Percentiles rank a stretch among this genome's conserved stretches.
Conservation (phyloP, 2,329 filamentous ascomycete genomes). For the Teratosphaeria pseudoeucalypti region DNA sequence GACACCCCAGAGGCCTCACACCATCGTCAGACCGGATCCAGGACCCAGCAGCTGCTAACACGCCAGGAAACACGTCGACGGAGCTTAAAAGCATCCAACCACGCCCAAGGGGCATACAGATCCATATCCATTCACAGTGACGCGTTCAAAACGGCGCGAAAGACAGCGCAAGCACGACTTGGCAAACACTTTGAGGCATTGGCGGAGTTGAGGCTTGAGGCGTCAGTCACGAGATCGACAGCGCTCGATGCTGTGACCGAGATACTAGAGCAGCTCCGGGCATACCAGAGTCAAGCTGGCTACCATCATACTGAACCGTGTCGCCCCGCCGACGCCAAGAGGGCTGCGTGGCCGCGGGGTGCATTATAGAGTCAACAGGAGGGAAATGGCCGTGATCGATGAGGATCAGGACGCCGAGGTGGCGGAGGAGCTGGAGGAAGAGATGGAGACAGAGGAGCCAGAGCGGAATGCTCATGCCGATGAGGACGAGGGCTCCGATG, state of each 20-base stretch:
- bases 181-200: not conserved
- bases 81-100: not conserved
- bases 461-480: slow-evolving; percentile 18
- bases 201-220: not conserved
- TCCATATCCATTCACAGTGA: not conserved
- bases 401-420: slow-evolving; percentile 18
- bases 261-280: not conserved
- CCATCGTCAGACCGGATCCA: not conserved
- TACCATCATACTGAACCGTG: slow-evolving; percentile 22
- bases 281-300: slow-evolving; percentile 19
- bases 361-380: slow-evolving; percentile 16
- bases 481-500: slow-evolving; percentile 27
- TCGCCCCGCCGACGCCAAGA: slow-evolving; percentile 20
- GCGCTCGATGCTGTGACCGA: not conserved
- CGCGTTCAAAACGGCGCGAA: not conserved
- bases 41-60: not conserved
- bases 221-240: not conserved
- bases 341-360: slow-evolving; percentile 26
- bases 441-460: slow-evolving; percentile 16
- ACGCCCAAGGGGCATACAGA: not conserved
- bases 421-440: slow-evolving; percentile 18
- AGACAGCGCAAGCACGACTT: not conserved
- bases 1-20: not conserved
- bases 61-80: not conserved
- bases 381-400: slow-evolving; percentile 11